Evolutionary conservation across 2,329 filamentous ascomycete genomes (phyloP).

Genomic region (Harringtonia aguacate): DNA sequence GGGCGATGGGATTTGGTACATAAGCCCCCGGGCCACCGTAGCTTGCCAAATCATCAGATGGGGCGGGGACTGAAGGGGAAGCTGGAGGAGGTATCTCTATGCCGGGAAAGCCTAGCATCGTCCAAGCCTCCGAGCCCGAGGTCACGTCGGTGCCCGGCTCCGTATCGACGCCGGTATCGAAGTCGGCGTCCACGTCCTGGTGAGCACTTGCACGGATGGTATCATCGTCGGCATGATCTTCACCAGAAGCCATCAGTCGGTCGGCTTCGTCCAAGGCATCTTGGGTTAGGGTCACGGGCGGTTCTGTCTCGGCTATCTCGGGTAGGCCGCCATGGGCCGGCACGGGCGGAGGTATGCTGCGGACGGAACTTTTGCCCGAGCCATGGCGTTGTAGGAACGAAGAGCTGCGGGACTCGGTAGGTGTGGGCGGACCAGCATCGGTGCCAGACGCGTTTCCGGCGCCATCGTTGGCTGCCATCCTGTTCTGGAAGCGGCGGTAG

Average conservation of each 20-base stretch:
- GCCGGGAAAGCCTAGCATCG: background rate
- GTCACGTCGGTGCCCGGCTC: background rate
- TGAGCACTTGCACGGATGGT: slow-evolving; percentile 23
- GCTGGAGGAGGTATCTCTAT: no score
- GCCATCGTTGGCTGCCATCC: background rate
- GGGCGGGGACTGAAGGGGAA: no score
- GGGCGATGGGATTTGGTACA: background rate
- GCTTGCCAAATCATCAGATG: no score
- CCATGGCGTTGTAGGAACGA: slow-evolving; percentile 37
- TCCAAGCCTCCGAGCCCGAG: background rate
- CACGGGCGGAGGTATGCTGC: slow-evolving; percentile 39
- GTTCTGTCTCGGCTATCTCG: slow-evolving; percentile 47
- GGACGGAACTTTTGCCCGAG: slow-evolving; percentile 41
- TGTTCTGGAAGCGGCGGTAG: background rate
- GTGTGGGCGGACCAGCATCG: slow-evolving; percentile 6
- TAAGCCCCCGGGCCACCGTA: no score
- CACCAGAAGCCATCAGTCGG: slow-evolving; percentile 20
- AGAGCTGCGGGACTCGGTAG: slow-evolving; percentile 27
- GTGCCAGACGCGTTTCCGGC: background rate
- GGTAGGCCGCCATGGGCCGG: slow-evolving; percentile 41
- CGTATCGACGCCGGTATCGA: background rate
- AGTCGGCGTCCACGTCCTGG: slow-evolving; percentile 23
- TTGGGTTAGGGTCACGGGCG: slow-evolving; percentile 34
- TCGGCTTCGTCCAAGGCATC: slow-evolving; percentile 45
- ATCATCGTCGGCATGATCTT: slow-evolving; percentile 24